A percentile compares a stretch with the other conserved stretches of the same genome.
These are phyloP conservation scores for Wickerhamiella domercqiae DNA, from an alignment of 805 yeast species.

Conservation along the genomic window DNA sequence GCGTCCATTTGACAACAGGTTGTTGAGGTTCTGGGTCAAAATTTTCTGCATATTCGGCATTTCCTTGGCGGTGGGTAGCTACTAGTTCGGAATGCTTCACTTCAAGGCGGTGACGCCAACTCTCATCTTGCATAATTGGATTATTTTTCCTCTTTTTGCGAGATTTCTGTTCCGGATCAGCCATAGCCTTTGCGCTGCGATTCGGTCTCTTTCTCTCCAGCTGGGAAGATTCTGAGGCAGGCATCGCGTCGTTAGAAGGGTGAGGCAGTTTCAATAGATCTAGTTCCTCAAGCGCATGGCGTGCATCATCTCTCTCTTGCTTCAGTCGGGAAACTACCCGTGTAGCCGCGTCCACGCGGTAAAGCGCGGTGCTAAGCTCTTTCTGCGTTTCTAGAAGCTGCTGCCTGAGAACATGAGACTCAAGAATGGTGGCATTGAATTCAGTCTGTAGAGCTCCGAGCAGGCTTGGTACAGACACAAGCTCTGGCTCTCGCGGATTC, in stretches of 20 bases:
- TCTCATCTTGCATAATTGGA: not conserved
- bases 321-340: not conserved
- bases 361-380: not conserved
- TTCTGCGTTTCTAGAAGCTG: not conserved
- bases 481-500: constrained; percentile 33
- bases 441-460: constrained; percentile 67
- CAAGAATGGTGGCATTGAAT: constrained; percentile 79
- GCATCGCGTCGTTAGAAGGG: no score
- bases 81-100: no score
- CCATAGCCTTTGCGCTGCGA: not conserved
- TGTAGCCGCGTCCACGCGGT: constrained; percentile 1
- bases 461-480: constrained; percentile 55
- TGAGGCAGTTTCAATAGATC: no score
- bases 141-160: not conserved
- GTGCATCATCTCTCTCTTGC: not conserved
- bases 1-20: not conserved
- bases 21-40: not conserved
- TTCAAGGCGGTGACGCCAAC: no score
- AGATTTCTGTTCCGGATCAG: no score
- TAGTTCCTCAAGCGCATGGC: no score
- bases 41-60: not conserved
- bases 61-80: no score
- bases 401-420: constrained; percentile 19
- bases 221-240: not conserved
- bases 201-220: not conserved